Base-by-base conservation (phyloP, 106 monocot genomes). In the Platanthera zijinensis region DNA sequence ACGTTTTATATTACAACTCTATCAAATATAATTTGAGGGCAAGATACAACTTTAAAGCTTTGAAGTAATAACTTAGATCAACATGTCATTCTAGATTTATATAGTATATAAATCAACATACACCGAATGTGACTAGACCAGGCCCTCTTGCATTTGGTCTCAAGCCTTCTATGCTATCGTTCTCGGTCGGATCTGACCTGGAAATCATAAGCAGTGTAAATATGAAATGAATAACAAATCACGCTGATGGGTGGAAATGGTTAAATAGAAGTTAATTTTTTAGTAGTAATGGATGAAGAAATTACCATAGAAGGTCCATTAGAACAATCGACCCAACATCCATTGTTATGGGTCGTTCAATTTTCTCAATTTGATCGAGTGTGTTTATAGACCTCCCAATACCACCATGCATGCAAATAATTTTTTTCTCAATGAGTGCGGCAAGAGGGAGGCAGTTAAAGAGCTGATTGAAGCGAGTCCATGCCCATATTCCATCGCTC, bases 101-200 rank as follows among this genome's bases (percentile, higher is more conserved):
- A 21, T 50, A 39, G 0, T 39, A 39, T 3, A 39, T 39, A 39
- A 11, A 51, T 50, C 45, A 46, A 0, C 80, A 78, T 94, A 97
- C 97, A 94, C 97, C 97, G 85, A 97, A 97, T 72, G 97, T 91
- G 68, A 97, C 97, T 21, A 97, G 78, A 75, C 97, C 97, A 84
- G 97, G 97, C 47, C 97, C 97, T 80, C 97, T 86, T 53, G 97
- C 97, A 90, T 97, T 97, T 83, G 97, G 97, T 83, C 97, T 89
- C 84, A 97, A 82, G 6, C 97, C 97, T 78, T 97, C 94, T 78
- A 97, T 75, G 63, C 88, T 97, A 76, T 97, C 97, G 83, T 94
- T 97, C 79, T 97, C 97, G 80, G 97, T 97, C 30, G 97, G 97
- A 80, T 97, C 97, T 67, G 97, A 97, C 97, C 97, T 97, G 86